Evolutionary conservation across 2,329 filamentous ascomycete species (phyloP).

Genomic region (Aspergillus pseudoterreus): DNA sequence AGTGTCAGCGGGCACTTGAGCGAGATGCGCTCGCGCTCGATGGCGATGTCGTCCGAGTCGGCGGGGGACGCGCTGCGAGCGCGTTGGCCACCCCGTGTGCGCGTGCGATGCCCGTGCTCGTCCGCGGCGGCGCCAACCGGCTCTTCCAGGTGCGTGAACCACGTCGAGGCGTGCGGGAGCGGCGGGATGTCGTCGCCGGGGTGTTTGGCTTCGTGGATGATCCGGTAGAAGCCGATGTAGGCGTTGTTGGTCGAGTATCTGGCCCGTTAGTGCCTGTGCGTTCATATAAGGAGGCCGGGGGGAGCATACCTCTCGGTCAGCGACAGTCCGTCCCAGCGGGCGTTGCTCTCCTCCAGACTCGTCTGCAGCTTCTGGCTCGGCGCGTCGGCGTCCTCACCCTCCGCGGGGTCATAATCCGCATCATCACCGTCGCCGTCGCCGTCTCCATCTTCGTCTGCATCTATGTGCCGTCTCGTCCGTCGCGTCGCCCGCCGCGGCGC

Average conservation of each 20-base stretch:
- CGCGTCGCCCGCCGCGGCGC: slow-evolving; percentile 22
- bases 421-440: slow-evolving; percentile 37
- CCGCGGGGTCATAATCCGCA: slow-evolving; percentile 40
- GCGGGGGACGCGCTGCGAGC: slow-evolving; percentile 19
- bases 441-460: slow-evolving; percentile 18
- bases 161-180: slow-evolving; percentile 55
- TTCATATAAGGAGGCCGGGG: no score
- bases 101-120: slow-evolving; percentile 7
- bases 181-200: slow-evolving; percentile 51
- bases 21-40: slow-evolving; percentile 43
- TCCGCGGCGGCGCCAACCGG: slow-evolving; percentile 1
- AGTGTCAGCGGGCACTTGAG: slow-evolving; percentile 49
- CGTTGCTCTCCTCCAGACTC: slow-evolving; percentile 30
- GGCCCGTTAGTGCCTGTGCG: neutral
- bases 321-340: slow-evolving; percentile 35
- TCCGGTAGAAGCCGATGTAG: slow-evolving; percentile 59
- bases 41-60: slow-evolving; percentile 44
- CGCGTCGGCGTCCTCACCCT: slow-evolving; percentile 31
- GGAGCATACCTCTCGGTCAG: slow-evolving; percentile 39
- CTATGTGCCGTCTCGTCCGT: slow-evolving; percentile 19
- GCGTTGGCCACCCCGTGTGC: slow-evolving; percentile 13
- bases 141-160: slow-evolving; percentile 56
- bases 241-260: slow-evolving; percentile 58
- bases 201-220: slow-evolving; percentile 60
- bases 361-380: slow-evolving; percentile 34